Evolutionary conservation across 345 rosid species (phyloP), one percentile per base, ranked within the genome.

Genomic region (Camelina laxa): DNA sequence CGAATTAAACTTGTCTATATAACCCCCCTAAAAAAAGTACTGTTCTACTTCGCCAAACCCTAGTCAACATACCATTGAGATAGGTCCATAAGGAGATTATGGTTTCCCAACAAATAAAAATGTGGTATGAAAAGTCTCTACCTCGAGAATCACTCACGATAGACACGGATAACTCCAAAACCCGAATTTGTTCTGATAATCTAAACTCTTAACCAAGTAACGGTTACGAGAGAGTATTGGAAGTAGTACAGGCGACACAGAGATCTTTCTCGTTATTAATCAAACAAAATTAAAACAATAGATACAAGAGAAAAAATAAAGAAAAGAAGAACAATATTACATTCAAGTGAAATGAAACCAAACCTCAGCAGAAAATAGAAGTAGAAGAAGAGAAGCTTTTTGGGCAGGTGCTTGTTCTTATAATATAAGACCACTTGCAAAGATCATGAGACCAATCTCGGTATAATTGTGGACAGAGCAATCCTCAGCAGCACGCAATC

Each of bases 351-450:
- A 56, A 65, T 20, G 60, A 19, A 62, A 56, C 41, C 42, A 53
- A 53, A 72, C 60, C 76, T 72, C 53, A 51, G 55, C 22, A 58
- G 74, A 54, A 71, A 71, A 49, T 20, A 71, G 9, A 71, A 49
- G 38, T 6, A 64, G 17, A 53, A 53, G 57, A 47, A 57, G 73
- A 75, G 60, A 75, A 48, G 67, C 67, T 45, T 57, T 74, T 66
- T 19, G 64, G 73, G 72, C 72, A 74, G 67, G 42, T 66, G 72
- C 65, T 35, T 56, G 65, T 74, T 74, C 65, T 35, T 65, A 27
- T 41, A 11, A 64, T 53, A 72, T 36, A 27, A 44, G 56, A 73
- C 64, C 76, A 54, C 55, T 63, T 31, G 33, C 13, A 64, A 49
- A 64, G 9, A 22, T 36, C 60, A 67, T 7, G 33, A 47, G 44